Base-by-base conservation (phyloP, 257 asterid genomes). In the Solanum pinnatisectum region DNA sequence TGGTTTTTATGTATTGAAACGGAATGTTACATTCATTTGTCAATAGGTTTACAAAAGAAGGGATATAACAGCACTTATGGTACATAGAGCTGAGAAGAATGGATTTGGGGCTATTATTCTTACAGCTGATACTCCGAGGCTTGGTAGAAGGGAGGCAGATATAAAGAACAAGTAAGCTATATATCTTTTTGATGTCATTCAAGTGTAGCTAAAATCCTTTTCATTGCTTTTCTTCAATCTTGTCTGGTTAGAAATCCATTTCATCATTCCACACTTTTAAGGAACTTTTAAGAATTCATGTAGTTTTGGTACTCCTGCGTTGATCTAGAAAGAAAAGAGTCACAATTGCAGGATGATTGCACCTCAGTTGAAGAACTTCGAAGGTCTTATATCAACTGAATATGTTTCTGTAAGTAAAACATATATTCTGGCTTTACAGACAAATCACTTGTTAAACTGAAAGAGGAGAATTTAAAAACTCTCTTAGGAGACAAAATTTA, bases 61-160 rank as follows among this genome's bases (percentile, higher is more conserved):
- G n/a, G 94, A 94, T 35, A 81, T 93, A 88, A 79, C 94, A 72
- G 94, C 93, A 60, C 42, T 92, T 86, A 87, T 93, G 94, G 94
- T 92, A 79, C 92, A 88, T 89, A 93, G 94, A 84, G 97, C 97
- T 40, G 97, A 92, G 90, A 92, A 92, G 87, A 94, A 90, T 89
- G 96, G 96, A 83, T 94, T 91, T 88, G 93, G 93, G 90, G 97
- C 94, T 63, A 86, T 94, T 56, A 83, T 94, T 88, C 93, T 94
- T n/a, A 94, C 97, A 15, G 96, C 88, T 78, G 96, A 94, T 91
- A 83, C 91, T 76, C 97, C 97, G 33, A 91, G 93, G 42, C 92
- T 92, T 23, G 97, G 97, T 35, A 90, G 96, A 78, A 92, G 95
- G 65, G 95, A 93, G 91, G 93, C 94, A 40, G 97, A 93, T 83